Percentiles rank a stretch among this genome's conserved stretches.
Conservation (phyloP, 2,329 filamentous ascomycete species). For the Dichotomopilus funicola region DNA sequence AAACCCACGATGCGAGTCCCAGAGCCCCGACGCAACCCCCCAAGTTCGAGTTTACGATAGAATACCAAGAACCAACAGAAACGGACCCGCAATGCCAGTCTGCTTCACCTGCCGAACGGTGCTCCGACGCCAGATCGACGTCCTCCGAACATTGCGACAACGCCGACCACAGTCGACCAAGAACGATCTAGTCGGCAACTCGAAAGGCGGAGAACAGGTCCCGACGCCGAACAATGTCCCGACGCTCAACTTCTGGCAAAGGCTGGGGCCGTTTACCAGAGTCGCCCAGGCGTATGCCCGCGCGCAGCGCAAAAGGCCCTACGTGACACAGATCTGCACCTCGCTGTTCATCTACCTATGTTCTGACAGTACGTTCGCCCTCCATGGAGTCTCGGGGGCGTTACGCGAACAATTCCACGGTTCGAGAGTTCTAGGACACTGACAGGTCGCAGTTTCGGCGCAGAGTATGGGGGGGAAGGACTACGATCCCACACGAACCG, state of each 20-base stretch:
- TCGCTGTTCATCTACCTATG: conserved; percentile 72
- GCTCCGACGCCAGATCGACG: conserved; percentile 26
- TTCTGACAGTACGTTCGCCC: conserved; percentile 48
- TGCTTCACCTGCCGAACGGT: conserved; percentile 22
- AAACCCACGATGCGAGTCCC: conserved; percentile 3
- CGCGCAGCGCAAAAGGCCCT: conserved; percentile 65
- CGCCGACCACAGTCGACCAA: conserved; percentile 26
- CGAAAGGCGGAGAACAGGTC: conserved; percentile 30
- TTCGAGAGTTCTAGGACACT: not conserved
- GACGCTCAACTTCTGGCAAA: conserved; percentile 46
- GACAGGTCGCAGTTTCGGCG: conserved; percentile 47
- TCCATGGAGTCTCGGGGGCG: not conserved
- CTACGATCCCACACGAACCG: conserved; percentile 64
- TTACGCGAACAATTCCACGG: not conserved
- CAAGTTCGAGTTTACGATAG: not conserved
- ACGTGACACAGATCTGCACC: conserved; percentile 70
- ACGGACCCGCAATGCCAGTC: conserved; percentile 19
- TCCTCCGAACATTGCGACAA: conserved; percentile 22
- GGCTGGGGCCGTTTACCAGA: conserved; percentile 50
- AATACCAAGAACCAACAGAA: not conserved
- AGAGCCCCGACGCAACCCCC: not conserved
- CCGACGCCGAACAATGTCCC: conserved; percentile 39
- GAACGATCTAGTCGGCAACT: conserved; percentile 7
- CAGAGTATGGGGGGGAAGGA: conserved; percentile 58
- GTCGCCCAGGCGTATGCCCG: conserved; percentile 57